A percentile compares a stretch with the other conserved stretches of the same genome.
phyloP scores from a whole-genome alignment of 1,139 yeast species.

The Suhomyces bribrorum region DNA sequence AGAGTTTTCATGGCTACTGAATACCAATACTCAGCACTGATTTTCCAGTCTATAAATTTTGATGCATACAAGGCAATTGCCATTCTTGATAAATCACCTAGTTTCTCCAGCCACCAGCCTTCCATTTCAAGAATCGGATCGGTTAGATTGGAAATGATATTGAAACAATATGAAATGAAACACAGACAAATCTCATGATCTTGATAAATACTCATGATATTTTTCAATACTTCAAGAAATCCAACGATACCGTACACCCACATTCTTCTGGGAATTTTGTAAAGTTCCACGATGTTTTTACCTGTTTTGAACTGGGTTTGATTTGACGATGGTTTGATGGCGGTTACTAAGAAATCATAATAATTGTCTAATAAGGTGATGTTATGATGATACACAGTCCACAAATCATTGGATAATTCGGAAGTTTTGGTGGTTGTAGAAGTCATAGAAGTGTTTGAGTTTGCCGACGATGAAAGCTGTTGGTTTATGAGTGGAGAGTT shows the following conservation, averaged over 20 bases:
- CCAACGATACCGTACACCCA: constrained; percentile 86
- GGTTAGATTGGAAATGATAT: constrained; percentile 54
- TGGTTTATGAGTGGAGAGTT: constrained; percentile 21
- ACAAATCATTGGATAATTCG: constrained; percentile 60
- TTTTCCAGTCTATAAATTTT: constrained; percentile 77
- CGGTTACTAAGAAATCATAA: constrained; percentile 68
- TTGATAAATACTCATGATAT: constrained; percentile 59
- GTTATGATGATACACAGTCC: constrained; percentile 72
- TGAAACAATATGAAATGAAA: constrained; percentile 52
- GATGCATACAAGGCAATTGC: constrained; percentile 80
- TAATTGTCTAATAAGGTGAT: constrained; percentile 66
- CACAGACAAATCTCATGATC: constrained; percentile 52
- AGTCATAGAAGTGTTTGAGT: constrained; percentile 20
- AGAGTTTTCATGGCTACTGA: constrained; percentile 66
- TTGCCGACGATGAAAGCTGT: constrained; percentile 21
- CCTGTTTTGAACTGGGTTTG: constrained; percentile 64
- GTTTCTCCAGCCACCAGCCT: constrained; percentile 78
- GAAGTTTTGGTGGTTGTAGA: constrained; percentile 36
- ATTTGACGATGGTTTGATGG: constrained; percentile 60
- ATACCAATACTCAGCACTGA: constrained; percentile 79
- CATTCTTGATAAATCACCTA: constrained; percentile 80
- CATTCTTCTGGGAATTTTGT: constrained; percentile 73
- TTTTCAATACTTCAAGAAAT: constrained; percentile 75
- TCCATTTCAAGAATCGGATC: constrained; percentile 56
- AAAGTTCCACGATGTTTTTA: constrained; percentile 69